Evolutionary conservation across 2,329 filamentous ascomycete species (phyloP).

Genomic region (Ascochyta pisi): DNA sequence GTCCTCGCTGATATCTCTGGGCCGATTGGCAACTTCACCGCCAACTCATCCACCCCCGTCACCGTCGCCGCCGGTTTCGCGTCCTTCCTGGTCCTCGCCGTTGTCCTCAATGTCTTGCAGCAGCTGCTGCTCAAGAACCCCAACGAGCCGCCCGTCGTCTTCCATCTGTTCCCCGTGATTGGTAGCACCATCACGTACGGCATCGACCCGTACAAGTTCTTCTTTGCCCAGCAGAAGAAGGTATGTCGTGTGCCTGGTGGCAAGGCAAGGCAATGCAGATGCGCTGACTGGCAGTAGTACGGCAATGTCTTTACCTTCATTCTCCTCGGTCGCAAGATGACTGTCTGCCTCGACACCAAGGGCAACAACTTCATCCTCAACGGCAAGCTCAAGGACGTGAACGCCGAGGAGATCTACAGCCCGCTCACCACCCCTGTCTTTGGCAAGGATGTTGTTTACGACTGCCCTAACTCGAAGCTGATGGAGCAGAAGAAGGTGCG

Average conservation of each 20-base stretch:
- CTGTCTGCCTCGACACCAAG: constrained; percentile 79
- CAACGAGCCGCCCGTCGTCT: constrained; percentile 68
- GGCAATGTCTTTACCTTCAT: constrained; percentile 91
- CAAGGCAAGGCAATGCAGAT: neutral
- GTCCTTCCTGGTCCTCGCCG: constrained; percentile 60
- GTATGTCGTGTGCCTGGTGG: constrained; percentile 52
- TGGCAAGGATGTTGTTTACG: constrained; percentile 86
- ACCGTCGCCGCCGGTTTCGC: constrained; percentile 54
- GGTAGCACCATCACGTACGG: constrained; percentile 94
- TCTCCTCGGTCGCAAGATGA: constrained; percentile 86
- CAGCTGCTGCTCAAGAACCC: constrained; percentile 84
- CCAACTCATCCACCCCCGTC: constrained; percentile 51
- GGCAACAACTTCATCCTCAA: constrained; percentile 94
- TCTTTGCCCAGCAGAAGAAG: constrained; percentile 75
- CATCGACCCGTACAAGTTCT: constrained; percentile 92
- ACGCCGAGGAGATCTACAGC: constrained; percentile 88
- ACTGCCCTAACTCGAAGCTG: constrained; percentile 87
- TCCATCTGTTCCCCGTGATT: constrained; percentile 73
- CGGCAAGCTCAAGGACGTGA: constrained; percentile 87
- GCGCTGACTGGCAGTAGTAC: constrained; percentile 62
- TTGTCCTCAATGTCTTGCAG: constrained; percentile 78
- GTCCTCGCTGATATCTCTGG: constrained; percentile 58
- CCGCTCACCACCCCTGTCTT: constrained; percentile 76
- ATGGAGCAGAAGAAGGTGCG: constrained; percentile 95
- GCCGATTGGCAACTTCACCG: constrained; percentile 56